A percentile compares a stretch with the other conserved stretches of the same genome.
phyloP scores from a whole-genome alignment of 257 asterid species.

The Forsythia suspensa region DNA sequence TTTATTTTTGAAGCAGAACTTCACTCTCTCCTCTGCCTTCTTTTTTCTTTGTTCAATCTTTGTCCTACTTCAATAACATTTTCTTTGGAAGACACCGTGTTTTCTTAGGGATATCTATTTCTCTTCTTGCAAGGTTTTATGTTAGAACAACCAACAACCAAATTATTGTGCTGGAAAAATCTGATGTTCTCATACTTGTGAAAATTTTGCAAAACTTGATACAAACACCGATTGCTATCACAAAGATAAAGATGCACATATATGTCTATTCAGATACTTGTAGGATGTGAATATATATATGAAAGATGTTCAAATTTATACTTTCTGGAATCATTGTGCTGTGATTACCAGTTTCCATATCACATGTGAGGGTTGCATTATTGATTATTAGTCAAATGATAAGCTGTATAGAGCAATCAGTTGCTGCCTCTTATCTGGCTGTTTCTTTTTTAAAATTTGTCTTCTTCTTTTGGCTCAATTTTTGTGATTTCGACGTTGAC shows the following conservation, averaged over 20 bases:
- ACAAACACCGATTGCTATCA: not conserved
- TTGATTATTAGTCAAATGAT: constrained; percentile 11
- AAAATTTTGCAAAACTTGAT: not conserved
- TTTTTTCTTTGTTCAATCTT: not conserved
- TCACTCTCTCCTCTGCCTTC: not conserved
- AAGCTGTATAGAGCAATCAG: constrained; percentile 2
- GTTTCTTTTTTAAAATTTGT: not conserved
- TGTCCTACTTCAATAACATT: not conserved
- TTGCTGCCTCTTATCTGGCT: constrained; percentile 2
- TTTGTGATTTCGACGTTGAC: not conserved
- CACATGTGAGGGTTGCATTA: constrained; percentile 6
- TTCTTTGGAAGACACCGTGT: not conserved
- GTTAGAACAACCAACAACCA: not conserved
- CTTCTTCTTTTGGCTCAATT: constrained; percentile 1
- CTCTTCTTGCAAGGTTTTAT: not conserved
- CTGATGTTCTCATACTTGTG: not conserved
- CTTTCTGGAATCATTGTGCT: not conserved
- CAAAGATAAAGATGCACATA: not conserved
- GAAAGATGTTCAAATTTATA: too few relatives aligned
- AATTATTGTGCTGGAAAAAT: not conserved
- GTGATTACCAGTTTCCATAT: constrained; percentile 17
- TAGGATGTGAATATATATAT: too few relatives aligned
- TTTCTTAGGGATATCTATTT: not conserved
- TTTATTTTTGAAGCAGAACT: not conserved
- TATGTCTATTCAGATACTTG: too few relatives aligned